Evolutionary conservation across 169 alveolate genomes (phyloP), one percentile per base, ranked within the genome.

Genomic region (Plasmodium yoelii): DNA sequence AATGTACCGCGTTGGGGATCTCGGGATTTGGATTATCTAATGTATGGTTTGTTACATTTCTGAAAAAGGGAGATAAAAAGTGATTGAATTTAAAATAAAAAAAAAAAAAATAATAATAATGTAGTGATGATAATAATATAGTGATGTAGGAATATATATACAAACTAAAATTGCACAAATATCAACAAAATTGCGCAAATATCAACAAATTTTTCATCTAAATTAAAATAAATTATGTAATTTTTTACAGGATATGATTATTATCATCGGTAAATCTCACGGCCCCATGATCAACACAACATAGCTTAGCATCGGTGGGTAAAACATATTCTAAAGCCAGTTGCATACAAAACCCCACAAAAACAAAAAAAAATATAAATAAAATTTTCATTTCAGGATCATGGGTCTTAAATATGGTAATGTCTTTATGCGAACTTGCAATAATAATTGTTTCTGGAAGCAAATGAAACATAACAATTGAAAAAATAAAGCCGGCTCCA

Each of bases 401-500:
- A 26, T 67, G 39, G 0, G 82, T 28, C 24, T 80, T 80, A 53
- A 80, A 80, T 34, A 80, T 55, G 0, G 13, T 51, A 5, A 80
- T 55, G n/a, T 80, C 61, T 1, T 28, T 53, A 59, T 80, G 90
- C 2, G 73, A 65, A 65, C 19, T 64, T 9, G 39, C 69, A n/a
- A 55, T 55, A 7, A 46, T 53, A 1, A 80, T 80, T 5, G 90
- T 80, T 56, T 80, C 90, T 6, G 90, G 90, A 42, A 80, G 49
- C 12, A 80, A 60, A 51, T 80, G 90, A 28, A 80, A 80, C 82
- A 80, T 65, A 15, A 80, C 73, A 22, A 80, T 80, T 24, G 90
- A 80, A 49, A 80, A 80, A 2, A 80, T 80, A 59, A 80, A 80
- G 0, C 90, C 90, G 1, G 90, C 65, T n/a, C 90, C 90, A 60